Conservation (phyloP, 805 yeast genomes). For the Candida vaughaniae region DNA sequence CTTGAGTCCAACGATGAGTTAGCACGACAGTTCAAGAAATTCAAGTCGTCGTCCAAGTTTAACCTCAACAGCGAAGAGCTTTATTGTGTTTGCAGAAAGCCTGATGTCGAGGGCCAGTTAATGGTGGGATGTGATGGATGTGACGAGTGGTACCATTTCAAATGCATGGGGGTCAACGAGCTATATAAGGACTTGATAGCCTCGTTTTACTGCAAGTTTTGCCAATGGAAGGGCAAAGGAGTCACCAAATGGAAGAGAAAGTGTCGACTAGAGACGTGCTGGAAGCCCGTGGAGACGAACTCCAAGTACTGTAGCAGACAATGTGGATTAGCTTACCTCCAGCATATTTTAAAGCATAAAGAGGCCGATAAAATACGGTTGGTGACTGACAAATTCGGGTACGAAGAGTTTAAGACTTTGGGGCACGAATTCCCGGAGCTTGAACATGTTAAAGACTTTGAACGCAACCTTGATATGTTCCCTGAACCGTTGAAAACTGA, state of each 20-base stretch:
- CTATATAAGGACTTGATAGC: slow-evolving; percentile 55
- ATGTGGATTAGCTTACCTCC: slow-evolving; percentile 56
- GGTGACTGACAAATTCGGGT: slow-evolving; percentile 11
- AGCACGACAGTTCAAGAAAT: slow-evolving; percentile 37
- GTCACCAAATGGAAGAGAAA: slow-evolving; percentile 70
- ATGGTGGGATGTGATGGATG: slow-evolving; percentile 97
- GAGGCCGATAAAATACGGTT: slow-evolving; percentile 18
- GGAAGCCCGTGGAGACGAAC: slow-evolving; percentile 46
- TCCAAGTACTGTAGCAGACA: slow-evolving; percentile 73
- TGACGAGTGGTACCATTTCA: slow-evolving; percentile 92
- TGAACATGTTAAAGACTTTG: slow-evolving; percentile 26
- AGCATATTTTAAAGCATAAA: neutral
- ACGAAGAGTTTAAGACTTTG: slow-evolving; percentile 21
- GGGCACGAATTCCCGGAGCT: slow-evolving; percentile 45
- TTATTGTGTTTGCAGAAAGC: slow-evolving; percentile 74
- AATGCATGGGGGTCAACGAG: slow-evolving; percentile 62
- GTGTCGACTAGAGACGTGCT: slow-evolving; percentile 64
- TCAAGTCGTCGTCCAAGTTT: slow-evolving; percentile 37
- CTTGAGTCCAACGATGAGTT: slow-evolving; percentile 29
- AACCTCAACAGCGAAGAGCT: slow-evolving; percentile 58
- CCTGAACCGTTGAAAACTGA: slow-evolving; percentile 17
- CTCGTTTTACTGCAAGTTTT: slow-evolving; percentile 70
- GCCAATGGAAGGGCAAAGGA: slow-evolving; percentile 55
- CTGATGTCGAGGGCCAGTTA: slow-evolving; percentile 70
- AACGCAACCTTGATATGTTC: slow-evolving; percentile 17